Conservation (phyloP, 176 grass and related monocot genomes). For the Cenchrus purpureus region DNA sequence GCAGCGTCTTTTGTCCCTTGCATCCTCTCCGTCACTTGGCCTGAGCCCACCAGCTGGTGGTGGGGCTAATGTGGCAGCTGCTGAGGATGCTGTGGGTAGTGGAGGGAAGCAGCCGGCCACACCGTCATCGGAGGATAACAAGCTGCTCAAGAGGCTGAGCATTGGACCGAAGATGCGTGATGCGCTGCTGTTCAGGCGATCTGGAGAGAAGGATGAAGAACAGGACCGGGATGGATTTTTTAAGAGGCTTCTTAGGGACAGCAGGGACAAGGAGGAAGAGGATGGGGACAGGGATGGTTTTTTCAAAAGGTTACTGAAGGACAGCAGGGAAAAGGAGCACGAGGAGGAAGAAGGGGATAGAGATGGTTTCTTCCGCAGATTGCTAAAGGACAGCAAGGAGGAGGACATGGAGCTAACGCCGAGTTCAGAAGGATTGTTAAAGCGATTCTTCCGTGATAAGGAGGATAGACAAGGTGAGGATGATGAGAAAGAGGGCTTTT, state of each 20-base stretch:
- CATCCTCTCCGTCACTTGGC: slow-evolving; percentile 63
- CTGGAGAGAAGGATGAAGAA: slow-evolving; percentile 81
- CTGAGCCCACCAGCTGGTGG: slow-evolving; percentile 42
- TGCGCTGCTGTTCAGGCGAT: slow-evolving; percentile 81
- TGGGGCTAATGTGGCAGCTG: slow-evolving; percentile 40
- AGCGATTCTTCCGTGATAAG: slow-evolving; percentile 72
- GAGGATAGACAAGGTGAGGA: slow-evolving; percentile 71
- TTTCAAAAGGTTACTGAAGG: slow-evolving; percentile 76
- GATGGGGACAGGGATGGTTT: slow-evolving; percentile 82
- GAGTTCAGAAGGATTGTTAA: slow-evolving; percentile 70
- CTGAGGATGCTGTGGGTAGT: slow-evolving; percentile 38
- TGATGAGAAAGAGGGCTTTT: slow-evolving; percentile 86
- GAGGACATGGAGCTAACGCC: slow-evolving; percentile 65
- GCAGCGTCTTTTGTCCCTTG: slow-evolving; percentile 80
- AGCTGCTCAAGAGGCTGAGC: slow-evolving; percentile 86
- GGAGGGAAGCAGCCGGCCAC: slow-evolving; percentile 59
- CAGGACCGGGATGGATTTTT: slow-evolving; percentile 93
- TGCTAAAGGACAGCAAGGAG: slow-evolving; percentile 69
- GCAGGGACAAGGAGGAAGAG: slow-evolving; percentile 80
- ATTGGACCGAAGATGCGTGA: slow-evolving; percentile 84
- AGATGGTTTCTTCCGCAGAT: slow-evolving; percentile 71
- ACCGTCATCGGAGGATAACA: slow-evolving; percentile 79
- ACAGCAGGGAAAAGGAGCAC: slow-evolving; percentile 65
- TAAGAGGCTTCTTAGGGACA: slow-evolving; percentile 85
- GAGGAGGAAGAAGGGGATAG: slow-evolving; percentile 68